Conservation (phyloP, 1,284 basidiomycete genomes). For the Phaffia rhodozyma region DNA sequence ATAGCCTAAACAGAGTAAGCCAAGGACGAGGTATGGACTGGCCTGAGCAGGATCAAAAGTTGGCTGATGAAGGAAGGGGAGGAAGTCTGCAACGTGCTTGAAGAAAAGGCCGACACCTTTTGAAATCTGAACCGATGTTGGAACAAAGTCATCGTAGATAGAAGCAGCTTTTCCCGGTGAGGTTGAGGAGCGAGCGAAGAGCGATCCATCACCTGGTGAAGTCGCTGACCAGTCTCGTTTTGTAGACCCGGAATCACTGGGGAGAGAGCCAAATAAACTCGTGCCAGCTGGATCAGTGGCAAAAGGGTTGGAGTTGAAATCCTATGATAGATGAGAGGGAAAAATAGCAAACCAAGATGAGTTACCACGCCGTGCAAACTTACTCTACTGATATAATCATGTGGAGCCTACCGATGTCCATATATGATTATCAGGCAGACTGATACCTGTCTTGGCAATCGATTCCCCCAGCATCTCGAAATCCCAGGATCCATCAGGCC, state of each 20-base stretch:
- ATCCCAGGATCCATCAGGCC: too few species aligned
- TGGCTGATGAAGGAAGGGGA: conserved; percentile 22
- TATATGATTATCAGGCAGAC: too few species aligned
- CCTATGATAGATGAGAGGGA: background rate
- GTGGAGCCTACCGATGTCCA: too few species aligned
- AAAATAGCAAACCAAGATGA: background rate
- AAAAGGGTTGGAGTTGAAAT: background rate
- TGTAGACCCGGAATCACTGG: too few species aligned
- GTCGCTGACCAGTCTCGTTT: too few species aligned
- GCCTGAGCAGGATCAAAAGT: conserved; percentile 17
- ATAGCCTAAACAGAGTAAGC: conserved; percentile 18
- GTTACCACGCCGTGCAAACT: background rate
- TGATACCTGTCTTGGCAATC: too few species aligned
- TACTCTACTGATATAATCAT: too few species aligned
- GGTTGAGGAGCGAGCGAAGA: background rate
- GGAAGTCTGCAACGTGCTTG: conserved; percentile 18
- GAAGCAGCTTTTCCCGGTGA: background rate
- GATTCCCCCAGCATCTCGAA: too few species aligned
- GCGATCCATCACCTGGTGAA: too few species aligned
- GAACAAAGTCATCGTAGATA: background rate
- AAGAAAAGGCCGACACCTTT: conserved; percentile 23
- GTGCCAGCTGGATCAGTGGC: background rate
- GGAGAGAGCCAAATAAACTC: too few species aligned
- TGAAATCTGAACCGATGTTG: conserved; percentile 7
- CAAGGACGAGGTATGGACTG: conserved; percentile 17